phyloP scores from a whole-genome alignment of 2,329 filamentous ascomycete species.

The Arachnomyces sp. region DNA sequence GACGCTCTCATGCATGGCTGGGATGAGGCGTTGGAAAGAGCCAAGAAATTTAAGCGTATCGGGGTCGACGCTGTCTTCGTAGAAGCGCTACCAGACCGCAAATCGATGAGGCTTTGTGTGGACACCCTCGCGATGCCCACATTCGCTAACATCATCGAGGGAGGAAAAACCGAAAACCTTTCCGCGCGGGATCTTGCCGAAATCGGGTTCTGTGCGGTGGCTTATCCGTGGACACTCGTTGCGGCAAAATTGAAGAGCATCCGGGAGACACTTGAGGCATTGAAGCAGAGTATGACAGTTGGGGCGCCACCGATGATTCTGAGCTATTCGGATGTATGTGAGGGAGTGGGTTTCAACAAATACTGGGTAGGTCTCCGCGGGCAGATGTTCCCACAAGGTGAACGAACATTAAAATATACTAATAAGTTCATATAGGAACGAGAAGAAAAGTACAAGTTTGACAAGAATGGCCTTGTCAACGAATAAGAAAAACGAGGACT shows the following conservation, averaged over 20 bases:
- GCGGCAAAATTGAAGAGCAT: slow-evolving; percentile 39
- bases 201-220: slow-evolving; percentile 36
- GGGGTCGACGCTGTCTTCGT: slow-evolving; percentile 42
- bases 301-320: slow-evolving; percentile 39
- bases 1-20: slow-evolving; percentile 38
- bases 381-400: too few relatives aligned
- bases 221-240: slow-evolving; percentile 40
- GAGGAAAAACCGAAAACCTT: slow-evolving; percentile 36
- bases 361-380: too few relatives aligned
- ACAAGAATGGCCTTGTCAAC: too few relatives aligned
- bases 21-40: slow-evolving; percentile 39
- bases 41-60: slow-evolving; percentile 35
- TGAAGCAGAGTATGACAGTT: slow-evolving; percentile 38
- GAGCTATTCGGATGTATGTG: slow-evolving; percentile 38
- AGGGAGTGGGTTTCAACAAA: slow-evolving; percentile 40
- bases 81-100: slow-evolving; percentile 39
- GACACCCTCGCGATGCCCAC: slow-evolving; percentile 33
- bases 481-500: too few relatives aligned
- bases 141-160: slow-evolving; percentile 41
- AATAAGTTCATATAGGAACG: too few relatives aligned
- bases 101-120: slow-evolving; percentile 34
- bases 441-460: too few relatives aligned
- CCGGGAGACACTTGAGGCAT: slow-evolving; percentile 24
- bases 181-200: slow-evolving; percentile 32
- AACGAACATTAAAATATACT: too few relatives aligned